Evolutionary conservation across 2,329 filamentous ascomycete species (phyloP).

Genomic region (Monosporascus cannonballus): DNA sequence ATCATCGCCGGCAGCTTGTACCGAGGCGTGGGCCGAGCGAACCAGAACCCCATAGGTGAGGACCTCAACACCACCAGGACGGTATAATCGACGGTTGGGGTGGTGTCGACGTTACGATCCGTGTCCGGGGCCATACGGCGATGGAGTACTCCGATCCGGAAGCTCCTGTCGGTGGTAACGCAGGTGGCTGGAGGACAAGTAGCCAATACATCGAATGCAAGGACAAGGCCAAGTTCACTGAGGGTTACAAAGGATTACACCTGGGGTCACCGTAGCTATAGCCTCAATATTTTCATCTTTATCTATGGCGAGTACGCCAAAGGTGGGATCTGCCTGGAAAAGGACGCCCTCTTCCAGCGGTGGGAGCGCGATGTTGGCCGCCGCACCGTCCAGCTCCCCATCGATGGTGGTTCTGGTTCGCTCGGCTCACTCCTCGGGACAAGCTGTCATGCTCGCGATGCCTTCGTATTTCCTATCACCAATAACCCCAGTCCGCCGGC

Average conservation of each 20-base stretch:
- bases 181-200: background rate
- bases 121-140: constrained; percentile 1
- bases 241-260: constrained; percentile 5
- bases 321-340: constrained; percentile 2
- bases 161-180: background rate
- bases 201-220: constrained; percentile 15
- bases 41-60: constrained; percentile 10
- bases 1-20: constrained; percentile 17
- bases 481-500: no score
- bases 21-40: constrained; percentile 27
- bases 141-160: constrained; percentile 14
- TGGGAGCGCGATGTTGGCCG: background rate
- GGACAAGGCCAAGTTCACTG: constrained; percentile 11
- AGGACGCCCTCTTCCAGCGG: background rate
- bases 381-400: constrained; percentile 22
- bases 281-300: constrained; percentile 8
- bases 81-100: constrained; percentile 10
- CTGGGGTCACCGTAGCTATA: constrained; percentile 4
- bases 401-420: constrained; percentile 10
- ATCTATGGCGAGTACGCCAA: constrained; percentile 13
- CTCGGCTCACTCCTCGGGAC: constrained; percentile 29
- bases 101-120: constrained; percentile 14
- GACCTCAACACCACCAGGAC: constrained; percentile 21
- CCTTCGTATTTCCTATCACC: no score
- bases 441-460: constrained; percentile 3